Evolutionary conservation across 345 rosid genomes (phyloP).

Genomic region (Hibiscus tridactylites): DNA sequence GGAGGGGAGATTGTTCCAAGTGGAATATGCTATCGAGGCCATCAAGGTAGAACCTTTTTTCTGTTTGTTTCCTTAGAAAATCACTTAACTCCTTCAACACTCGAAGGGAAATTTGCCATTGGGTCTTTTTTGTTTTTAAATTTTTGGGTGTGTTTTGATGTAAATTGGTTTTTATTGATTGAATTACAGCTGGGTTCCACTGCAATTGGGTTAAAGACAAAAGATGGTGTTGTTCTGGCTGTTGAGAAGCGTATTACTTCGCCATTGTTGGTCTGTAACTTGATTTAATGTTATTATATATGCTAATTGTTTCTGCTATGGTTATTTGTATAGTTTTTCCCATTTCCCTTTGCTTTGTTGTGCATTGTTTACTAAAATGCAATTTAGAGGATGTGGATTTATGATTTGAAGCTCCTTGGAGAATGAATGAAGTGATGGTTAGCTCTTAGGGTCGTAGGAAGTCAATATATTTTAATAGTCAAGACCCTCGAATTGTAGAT

Average conservation of each 20-base stretch:
- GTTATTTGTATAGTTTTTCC: background rate
- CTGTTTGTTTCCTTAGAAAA: background rate
- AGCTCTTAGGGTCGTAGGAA: no score
- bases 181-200: slow-evolving; percentile 82
- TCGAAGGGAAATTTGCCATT: background rate
- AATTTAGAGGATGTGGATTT: background rate
- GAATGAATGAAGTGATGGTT: no score
- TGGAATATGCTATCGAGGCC: slow-evolving; percentile 97
- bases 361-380: background rate
- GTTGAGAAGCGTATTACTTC: slow-evolving; percentile 98
- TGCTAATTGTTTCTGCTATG: background rate
- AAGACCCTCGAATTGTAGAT: background rate
- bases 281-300: background rate
- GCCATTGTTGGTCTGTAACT: slow-evolving; percentile 54
- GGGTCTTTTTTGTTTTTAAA: background rate
- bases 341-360: background rate
- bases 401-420: background rate
- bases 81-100: no score
- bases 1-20: slow-evolving; percentile 92
- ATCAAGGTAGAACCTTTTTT: slow-evolving; percentile 52
- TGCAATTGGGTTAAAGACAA: slow-evolving; percentile 89
- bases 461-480: background rate
- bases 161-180: background rate
- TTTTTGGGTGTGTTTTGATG: background rate
- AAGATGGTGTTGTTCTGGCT: slow-evolving; percentile 95